Evolutionary conservation across 202 grass and related monocot species (phyloP), one percentile per base, ranked within the genome.

Genomic region (Schoenoplectus tabernaemontani): DNA sequence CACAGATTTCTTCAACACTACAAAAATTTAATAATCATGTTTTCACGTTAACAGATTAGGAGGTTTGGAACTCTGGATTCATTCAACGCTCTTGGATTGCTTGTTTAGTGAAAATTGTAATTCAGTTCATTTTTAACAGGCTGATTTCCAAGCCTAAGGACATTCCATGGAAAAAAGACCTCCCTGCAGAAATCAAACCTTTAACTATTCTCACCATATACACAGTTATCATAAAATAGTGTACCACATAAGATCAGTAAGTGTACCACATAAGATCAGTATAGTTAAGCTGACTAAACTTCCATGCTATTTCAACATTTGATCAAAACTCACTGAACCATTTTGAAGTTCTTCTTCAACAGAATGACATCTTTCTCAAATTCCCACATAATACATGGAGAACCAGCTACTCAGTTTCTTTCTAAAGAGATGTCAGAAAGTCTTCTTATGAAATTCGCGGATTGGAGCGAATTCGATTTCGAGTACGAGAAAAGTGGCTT

Each of bases 371-470:
- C 54, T 28, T 39, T 80, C 34, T 64, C 77, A 80, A 64, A n/a
- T n/a, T n/a, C n/a, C n/a, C n/a, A 64, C 9, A 48, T 48, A 59
- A 80, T 80, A 9, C 47, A 64, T 64, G 58, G 24, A 78, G 76
- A 78, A 61, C 77, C 77, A 80, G 26, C 57, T 5, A 80, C 41
- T 17, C 77, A 80, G 34, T 64, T 91, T 71, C 91, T 97, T 76
- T 84, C 93, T 20, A 72, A 83, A 82, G 88, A 78, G 56, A 85
- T 97, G 51, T 93, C 87, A 38, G 83, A 97, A 54, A 85, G 79
- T 65, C 83, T 97, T 13, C 78, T 93, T n/a, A 81, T 76, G 56
- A 97, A 97, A 81, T 97, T 93, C 83, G 80, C 60, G 62, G 93
- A 97, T 84, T 60, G 81, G 54, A 78, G 88, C 62, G 89, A 91